Evolutionary conservation across 2,329 filamentous ascomycete species (phyloP).

Genomic region (Cordyceps tenuipes): DNA sequence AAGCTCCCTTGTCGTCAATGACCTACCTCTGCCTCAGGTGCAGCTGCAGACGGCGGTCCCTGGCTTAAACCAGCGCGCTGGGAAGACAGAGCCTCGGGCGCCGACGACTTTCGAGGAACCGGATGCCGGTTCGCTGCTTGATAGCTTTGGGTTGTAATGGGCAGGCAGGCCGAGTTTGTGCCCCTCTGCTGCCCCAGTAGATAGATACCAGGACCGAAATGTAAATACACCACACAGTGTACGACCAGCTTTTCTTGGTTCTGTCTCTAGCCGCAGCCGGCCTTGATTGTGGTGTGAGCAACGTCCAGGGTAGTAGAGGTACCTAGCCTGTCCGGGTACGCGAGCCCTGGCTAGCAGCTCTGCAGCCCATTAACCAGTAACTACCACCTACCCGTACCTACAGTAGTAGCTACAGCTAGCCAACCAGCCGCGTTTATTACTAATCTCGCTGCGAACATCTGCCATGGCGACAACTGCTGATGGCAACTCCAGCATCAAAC

Average conservation of each 20-base stretch:
- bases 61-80: constrained; percentile 20
- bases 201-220: background rate
- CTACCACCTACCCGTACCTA: too few species aligned
- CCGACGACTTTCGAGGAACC: constrained; percentile 85
- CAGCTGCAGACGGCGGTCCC: constrained; percentile 34
- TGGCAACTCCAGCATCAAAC: background rate
- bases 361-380: too few species aligned
- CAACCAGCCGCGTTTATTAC: background rate
- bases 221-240: background rate
- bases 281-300: too few species aligned
- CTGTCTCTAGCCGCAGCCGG: too few species aligned
- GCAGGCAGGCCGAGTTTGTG: background rate
- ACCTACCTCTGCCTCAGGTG: constrained; percentile 44
- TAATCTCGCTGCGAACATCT: background rate
- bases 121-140: constrained; percentile 78
- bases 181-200: background rate
- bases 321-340: background rate
- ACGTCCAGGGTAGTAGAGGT: too few species aligned
- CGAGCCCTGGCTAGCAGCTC: background rate
- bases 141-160: constrained; percentile 79
- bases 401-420: too few species aligned
- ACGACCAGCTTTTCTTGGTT: background rate
- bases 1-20: constrained; percentile 72
- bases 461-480: background rate
- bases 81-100: constrained; percentile 42